Conservation (phyloP, 2,329 filamentous ascomycete species). For the Phaeosphaeria sp. region DNA sequence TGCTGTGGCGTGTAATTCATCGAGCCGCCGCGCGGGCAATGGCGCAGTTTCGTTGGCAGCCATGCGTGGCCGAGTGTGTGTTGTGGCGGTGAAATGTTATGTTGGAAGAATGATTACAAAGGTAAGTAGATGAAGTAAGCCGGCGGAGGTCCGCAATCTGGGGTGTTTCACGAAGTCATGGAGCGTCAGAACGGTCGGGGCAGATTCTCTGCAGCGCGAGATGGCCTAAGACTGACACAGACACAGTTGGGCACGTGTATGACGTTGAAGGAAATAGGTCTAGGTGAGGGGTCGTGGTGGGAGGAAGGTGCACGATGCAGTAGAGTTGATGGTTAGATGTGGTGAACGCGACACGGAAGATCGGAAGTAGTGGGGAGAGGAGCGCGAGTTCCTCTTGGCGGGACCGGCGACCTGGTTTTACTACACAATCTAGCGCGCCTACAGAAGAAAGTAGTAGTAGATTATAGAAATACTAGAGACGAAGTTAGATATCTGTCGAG, state of each 20-base stretch:
- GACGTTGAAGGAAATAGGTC: not conserved
- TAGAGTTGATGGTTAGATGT: not conserved
- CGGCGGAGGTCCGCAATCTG: constrained; percentile 3
- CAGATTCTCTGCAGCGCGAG: not conserved
- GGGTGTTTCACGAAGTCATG: constrained; percentile 9
- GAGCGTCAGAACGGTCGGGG: constrained; percentile 1
- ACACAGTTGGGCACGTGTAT: not conserved
- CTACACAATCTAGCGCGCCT: too few relatives aligned
- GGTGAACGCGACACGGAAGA: constrained; percentile 1
- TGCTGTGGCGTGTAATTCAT: constrained; percentile 13
- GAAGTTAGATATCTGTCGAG: too few relatives aligned
- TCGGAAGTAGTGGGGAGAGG: constrained; percentile 14
- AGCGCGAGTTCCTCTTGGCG: not conserved
- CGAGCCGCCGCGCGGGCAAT: constrained; percentile 18
- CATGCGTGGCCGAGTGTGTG: constrained; percentile 21
- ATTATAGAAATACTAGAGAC: too few relatives aligned
- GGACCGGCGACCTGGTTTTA: too few relatives aligned
- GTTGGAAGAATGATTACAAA: not conserved
- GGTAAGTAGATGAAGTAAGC: not conserved
- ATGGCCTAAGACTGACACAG: not conserved
- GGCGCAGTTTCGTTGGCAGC: constrained; percentile 25
- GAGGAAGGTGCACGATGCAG: not conserved
- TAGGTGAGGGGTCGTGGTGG: not conserved
- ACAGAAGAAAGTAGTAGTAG: too few relatives aligned
- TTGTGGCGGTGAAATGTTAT: constrained; percentile 1